Conservation (phyloP, 2,329 filamentous ascomycete species). For the Colletotrichum phormii region DNA sequence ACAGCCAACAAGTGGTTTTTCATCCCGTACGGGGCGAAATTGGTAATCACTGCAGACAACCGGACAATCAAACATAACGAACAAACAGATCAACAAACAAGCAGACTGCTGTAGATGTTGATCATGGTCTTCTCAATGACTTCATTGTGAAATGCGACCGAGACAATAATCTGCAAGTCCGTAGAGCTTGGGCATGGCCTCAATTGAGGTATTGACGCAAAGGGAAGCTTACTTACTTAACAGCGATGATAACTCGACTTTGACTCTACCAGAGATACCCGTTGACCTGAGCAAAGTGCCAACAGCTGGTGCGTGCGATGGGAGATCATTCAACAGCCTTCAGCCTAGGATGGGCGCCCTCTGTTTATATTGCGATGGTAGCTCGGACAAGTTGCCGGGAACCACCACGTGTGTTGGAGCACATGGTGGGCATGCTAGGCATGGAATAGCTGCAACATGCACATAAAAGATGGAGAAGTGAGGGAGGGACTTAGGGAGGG, state of each 20-base stretch:
- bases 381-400: not conserved
- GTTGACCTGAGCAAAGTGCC: slow-evolving; percentile 15
- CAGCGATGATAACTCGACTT: slow-evolving; percentile 8
- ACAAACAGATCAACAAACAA: not conserved
- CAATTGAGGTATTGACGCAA: not conserved
- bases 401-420: slow-evolving; percentile 4
- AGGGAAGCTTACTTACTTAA: slow-evolving; percentile 12
- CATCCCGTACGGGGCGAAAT: not conserved
- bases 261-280: not conserved
- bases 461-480: not conserved
- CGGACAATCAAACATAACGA: not conserved
- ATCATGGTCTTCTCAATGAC: not conserved
- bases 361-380: slow-evolving; percentile 25
- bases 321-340: not conserved
- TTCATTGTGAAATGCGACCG: not conserved
- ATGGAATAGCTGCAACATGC: not conserved
- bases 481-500: not conserved
- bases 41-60: too few relatives aligned
- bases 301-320: slow-evolving; percentile 16
- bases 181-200: not conserved
- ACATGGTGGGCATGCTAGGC: slow-evolving; percentile 7
- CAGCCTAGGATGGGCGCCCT: not conserved
- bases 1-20: not conserved
- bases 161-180: not conserved
- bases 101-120: not conserved